phyloP scores from a whole-genome alignment of 1,284 basidiomycete species.

The Apiotrichum akiyoshidainum region DNA sequence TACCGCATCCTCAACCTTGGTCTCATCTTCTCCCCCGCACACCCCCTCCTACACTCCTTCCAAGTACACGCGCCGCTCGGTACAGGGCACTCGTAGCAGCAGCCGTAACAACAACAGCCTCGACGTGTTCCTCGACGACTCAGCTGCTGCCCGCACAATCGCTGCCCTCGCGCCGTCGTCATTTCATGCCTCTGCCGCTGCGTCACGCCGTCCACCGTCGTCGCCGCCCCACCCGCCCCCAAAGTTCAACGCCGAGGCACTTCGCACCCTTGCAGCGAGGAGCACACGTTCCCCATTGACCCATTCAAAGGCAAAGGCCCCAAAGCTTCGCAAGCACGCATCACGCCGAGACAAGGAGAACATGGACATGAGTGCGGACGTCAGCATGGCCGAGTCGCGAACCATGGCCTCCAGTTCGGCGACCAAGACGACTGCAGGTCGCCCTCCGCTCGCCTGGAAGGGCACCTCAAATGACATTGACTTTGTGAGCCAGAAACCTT shows the following conservation, averaged over 20 bases:
- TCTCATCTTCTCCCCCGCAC: background rate
- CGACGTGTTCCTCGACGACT: constrained; percentile 1
- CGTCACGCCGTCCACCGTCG: background rate
- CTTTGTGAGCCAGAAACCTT: background rate
- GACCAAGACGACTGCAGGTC: no score
- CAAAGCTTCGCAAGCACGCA: background rate
- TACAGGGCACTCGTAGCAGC: no score
- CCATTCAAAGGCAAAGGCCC: background rate
- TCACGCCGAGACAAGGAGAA: background rate
- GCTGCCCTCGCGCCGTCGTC: no score
- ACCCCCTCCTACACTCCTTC: background rate
- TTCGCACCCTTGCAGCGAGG: background rate
- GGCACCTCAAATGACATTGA: background rate
- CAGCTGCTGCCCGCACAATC: no score
- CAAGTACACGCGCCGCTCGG: background rate
- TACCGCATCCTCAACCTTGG: background rate
- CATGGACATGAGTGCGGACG: background rate
- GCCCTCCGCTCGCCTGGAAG: no score
- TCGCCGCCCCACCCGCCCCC: background rate
- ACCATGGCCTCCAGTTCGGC: no score
- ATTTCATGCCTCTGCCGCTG: background rate
- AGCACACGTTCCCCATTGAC: background rate
- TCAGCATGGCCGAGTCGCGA: no score
- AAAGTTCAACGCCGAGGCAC: constrained; percentile 3
- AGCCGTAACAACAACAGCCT: background rate